A percentile compares a stretch with the other conserved stretches of the same genome.
Evolutionary conservation across 1,284 basidiomycete genomes (phyloP).

Genomic region (Microbotryum scabiosae): DNA sequence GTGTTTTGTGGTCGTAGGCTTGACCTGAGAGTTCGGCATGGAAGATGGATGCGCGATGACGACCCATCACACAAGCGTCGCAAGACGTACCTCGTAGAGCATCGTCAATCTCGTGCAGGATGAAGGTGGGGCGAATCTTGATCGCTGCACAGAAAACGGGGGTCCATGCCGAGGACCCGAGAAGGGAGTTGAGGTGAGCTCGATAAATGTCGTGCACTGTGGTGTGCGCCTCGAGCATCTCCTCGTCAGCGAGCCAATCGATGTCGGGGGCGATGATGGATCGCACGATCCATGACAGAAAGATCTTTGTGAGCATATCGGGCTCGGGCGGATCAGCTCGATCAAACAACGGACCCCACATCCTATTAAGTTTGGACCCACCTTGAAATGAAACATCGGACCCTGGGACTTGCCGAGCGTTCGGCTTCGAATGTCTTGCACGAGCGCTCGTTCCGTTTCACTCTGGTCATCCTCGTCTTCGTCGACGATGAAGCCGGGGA

Average conservation of each 20-base stretch:
- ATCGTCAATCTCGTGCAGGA: neutral
- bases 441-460: neutral
- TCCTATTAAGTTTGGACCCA: neutral
- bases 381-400: conserved; percentile 12
- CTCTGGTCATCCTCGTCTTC: conserved; percentile 1
- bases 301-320: neutral
- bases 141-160: conserved; percentile 10
- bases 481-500: conserved; percentile 1
- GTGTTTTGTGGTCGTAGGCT: conserved; percentile 15
- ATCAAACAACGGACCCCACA: neutral
- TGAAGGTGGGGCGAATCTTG: conserved; percentile 3
- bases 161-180: conserved; percentile 17
- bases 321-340: neutral
- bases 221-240: conserved; percentile 1
- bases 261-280: conserved; percentile 14
- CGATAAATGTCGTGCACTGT: conserved; percentile 1
- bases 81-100: neutral
- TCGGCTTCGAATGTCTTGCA: conserved; percentile 4
- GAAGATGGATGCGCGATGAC: neutral
- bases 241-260: conserved; percentile 11
- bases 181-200: neutral
- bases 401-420: conserved; percentile 6
- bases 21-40: conserved; percentile 3
- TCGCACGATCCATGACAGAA: conserved; percentile 8
- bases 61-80: conserved; percentile 5